A percentile compares a stretch with the other conserved stretches of the same genome.
These are phyloP conservation scores for Diversispora epigaea DNA, from an alignment of 192 early-diverging fungal species.

Conservation along the genomic window DNA sequence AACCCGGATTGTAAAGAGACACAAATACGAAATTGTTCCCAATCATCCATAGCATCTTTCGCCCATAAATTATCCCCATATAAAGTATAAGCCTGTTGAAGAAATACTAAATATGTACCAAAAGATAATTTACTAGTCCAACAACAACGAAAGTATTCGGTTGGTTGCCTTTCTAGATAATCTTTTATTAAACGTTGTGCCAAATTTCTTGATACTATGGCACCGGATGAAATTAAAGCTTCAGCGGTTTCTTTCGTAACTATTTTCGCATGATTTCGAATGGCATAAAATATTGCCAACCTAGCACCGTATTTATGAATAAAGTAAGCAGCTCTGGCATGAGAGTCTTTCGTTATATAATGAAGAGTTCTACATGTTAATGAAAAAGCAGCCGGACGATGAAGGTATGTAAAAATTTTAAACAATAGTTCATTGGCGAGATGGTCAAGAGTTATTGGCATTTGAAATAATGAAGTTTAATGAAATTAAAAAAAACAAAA, in stretches of 20 bases:
- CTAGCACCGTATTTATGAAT: neutral
- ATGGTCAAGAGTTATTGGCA: neutral
- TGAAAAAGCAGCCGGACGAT: neutral
- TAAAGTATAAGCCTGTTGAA: neutral
- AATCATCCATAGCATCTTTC: slow-evolving; percentile 17
- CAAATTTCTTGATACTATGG: slow-evolving; percentile 12
- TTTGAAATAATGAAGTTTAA: neutral
- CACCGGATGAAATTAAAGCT: neutral
- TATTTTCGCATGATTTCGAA: slow-evolving; percentile 9
- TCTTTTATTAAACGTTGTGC: slow-evolving; percentile 9
- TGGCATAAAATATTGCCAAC: slow-evolving; percentile 6
- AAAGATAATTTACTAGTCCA: slow-evolving; percentile 21
- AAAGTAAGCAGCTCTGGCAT: slow-evolving; percentile 6
- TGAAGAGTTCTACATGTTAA: neutral
- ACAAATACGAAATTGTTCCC: slow-evolving; percentile 20
- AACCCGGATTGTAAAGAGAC: neutral
- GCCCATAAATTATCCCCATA: slow-evolving; percentile 21
- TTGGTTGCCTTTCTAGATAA: neutral
- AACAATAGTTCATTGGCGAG: slow-evolving; percentile 2
- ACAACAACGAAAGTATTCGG: slow-evolving; percentile 9
- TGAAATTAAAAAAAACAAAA: neutral
- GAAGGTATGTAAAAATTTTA: neutral
- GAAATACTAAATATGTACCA: slow-evolving; percentile 1
- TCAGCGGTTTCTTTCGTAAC: slow-evolving; percentile 8
- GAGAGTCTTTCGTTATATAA: slow-evolving; percentile 3